phyloP scores from a whole-genome alignment of 1,284 basidiomycete species.

The Heimioporus punctisporus region DNA sequence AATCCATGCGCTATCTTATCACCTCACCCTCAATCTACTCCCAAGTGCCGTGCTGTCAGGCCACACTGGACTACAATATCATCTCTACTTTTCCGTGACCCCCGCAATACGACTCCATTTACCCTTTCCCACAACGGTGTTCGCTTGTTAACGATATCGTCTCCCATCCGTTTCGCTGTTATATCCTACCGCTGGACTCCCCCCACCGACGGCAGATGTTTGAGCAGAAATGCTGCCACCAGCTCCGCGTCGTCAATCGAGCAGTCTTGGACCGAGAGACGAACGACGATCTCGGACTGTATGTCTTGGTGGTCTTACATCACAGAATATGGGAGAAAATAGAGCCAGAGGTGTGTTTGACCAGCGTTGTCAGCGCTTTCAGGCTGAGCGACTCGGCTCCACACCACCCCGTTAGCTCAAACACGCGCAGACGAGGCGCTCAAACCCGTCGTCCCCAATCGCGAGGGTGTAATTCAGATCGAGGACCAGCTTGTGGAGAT shows the following conservation, averaged over 20 bases:
- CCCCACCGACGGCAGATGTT: background rate
- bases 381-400: background rate
- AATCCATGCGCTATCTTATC: no score
- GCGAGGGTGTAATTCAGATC: background rate
- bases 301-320: background rate
- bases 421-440: background rate
- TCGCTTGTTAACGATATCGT: no score
- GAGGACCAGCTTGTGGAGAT: constrained; percentile 2
- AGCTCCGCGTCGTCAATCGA: background rate
- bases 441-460: constrained; percentile 1
- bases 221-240: background rate
- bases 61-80: no score
- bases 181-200: no score
- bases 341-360: background rate
- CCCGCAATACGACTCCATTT: no score
- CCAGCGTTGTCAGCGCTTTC: background rate
- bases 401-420: background rate
- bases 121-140: no score
- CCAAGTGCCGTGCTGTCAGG: no score
- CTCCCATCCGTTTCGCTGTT: no score
- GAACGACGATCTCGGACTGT: background rate
- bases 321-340: background rate
- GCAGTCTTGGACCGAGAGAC: background rate
- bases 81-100: no score
- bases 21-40: no score